Base-by-base conservation (phyloP, 768 basidiomycete species). In the Coprinopsis sp. region DNA sequence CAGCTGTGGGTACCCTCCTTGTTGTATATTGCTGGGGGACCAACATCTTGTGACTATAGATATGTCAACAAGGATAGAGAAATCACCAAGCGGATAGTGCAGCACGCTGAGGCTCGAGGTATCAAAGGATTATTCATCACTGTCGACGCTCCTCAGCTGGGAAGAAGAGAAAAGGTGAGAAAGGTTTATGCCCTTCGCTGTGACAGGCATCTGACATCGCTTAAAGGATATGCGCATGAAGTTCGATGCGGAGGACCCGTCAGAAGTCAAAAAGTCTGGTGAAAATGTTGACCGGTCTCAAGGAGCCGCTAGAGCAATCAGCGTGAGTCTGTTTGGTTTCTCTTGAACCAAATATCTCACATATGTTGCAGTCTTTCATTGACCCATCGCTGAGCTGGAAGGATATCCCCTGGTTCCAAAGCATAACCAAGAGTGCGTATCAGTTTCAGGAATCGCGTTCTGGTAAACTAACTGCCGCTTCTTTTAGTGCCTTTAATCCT, bases 101-200 rank as follows among this genome's bases (percentile, higher is more conserved):
- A 88, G 55, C 90, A 95, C 53, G 96, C 96, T 1, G 92, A 94
- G 65, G 70, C 76, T 52, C 80, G 92, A 22, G 95, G 95, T 2
- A 79, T 99, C 59, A 94, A 92, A 63, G 95, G 77, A 3, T 70
- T 98, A 11, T 97, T 98, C 65, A 96, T 98, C 62, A 97, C 95
- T 0, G 95, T 98, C 22, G 95, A 98, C 67, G 95, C 95, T 0
- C 95, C 95, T 5, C 93, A 96, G 55, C 82, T 98, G 8, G 95
- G 95, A 34, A 79, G 93, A 11, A 78, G 94, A 49, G 93, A 95
- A 63, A 93, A 94, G 68, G 81, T 70, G 45, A 23, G 37, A 24
- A 19, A 3, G 10, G 7, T 30, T 4, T 3, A 16, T n/a, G 16
- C n/a, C 30, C 24, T 11, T 6, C 22, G 27, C 27, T 18, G 4